A percentile compares a stretch with the other conserved stretches of the same genome.
These are phyloP conservation scores for Suillus spraguei DNA, from an alignment of 768 basidiomycete species.

Conservation along the genomic window DNA sequence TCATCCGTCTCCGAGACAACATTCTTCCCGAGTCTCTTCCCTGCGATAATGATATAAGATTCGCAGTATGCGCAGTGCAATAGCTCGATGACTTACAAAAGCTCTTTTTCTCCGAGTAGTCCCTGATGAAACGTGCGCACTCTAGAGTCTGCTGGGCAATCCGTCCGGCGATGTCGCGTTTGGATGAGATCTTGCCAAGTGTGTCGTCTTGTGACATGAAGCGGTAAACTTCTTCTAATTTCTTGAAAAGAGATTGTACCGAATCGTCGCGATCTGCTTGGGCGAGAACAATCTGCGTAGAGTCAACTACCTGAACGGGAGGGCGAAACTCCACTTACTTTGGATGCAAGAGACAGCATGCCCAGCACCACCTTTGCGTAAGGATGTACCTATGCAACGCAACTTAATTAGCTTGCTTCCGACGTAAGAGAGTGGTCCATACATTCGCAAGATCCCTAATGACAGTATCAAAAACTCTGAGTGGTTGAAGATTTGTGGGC, in stretches of 20 bases:
- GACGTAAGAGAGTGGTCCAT: not conserved
- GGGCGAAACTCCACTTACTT: not conserved
- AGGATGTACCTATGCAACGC: conserved; percentile 7
- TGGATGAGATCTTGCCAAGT: not conserved
- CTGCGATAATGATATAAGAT: no score
- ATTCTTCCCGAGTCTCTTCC: no score
- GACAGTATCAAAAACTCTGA: conserved; percentile 8
- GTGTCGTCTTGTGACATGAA: conserved; percentile 9
- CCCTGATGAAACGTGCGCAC: conserved; percentile 30
- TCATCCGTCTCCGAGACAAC: no score
- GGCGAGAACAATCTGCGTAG: conserved; percentile 5
- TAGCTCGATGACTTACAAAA: no score
- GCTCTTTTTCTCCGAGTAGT: conserved; percentile 20
- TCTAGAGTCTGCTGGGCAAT: conserved; percentile 26
- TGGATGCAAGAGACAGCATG: not conserved
- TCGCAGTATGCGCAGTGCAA: no score
- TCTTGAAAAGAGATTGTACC: conserved; percentile 3
- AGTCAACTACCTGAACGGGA: not conserved
- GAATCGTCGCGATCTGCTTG: conserved; percentile 10
- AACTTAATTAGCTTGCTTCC: not conserved
- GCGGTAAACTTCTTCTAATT: not conserved
- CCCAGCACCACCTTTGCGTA: conserved; percentile 12
- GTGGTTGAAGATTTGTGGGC: conserved; percentile 11
- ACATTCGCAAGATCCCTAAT: conserved; percentile 1
- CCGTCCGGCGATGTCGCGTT: not conserved